phyloP scores from a whole-genome alignment of 2,329 filamentous ascomycete genomes.

The Helicocarpus griseus region DNA sequence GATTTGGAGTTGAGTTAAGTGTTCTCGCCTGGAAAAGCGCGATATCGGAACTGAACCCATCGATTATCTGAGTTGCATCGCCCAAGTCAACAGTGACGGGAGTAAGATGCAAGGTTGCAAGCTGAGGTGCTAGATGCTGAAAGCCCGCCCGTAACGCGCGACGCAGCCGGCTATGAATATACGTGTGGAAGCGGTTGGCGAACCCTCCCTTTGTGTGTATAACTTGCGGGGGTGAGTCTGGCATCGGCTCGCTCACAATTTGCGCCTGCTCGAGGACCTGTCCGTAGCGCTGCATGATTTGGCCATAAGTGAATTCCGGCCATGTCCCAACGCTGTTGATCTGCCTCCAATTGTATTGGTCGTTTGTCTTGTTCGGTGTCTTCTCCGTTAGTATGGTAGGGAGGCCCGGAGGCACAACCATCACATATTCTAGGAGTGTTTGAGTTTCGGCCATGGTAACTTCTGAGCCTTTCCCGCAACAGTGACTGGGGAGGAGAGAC shows the following conservation, averaged over 20 bases:
- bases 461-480: neutral
- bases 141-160: constrained; percentile 9
- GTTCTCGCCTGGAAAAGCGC: constrained; percentile 4
- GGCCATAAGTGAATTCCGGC: neutral
- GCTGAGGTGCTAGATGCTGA: constrained; percentile 6
- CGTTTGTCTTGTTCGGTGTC: neutral
- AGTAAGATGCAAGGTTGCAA: constrained; percentile 6
- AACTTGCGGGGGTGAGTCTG: constrained; percentile 7
- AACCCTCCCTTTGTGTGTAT: constrained; percentile 6
- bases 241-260: constrained; percentile 8
- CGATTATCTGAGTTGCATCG: constrained; percentile 6
- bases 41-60: constrained; percentile 5
- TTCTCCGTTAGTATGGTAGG: neutral
- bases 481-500: neutral
- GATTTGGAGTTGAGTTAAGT: constrained; percentile 5
- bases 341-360: neutral
- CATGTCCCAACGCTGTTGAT: neutral
- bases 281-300: neutral
- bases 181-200: constrained; percentile 2
- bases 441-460: neutral
- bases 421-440: neutral
- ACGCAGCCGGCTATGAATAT: constrained; percentile 7
- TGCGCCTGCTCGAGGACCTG: neutral
- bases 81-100: constrained; percentile 6
- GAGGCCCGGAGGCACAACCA: neutral